These are phyloP conservation scores for Aspergillus hiratsukae DNA, from an alignment of 2,329 filamentous ascomycete genomes.

Conservation along the genomic window DNA sequence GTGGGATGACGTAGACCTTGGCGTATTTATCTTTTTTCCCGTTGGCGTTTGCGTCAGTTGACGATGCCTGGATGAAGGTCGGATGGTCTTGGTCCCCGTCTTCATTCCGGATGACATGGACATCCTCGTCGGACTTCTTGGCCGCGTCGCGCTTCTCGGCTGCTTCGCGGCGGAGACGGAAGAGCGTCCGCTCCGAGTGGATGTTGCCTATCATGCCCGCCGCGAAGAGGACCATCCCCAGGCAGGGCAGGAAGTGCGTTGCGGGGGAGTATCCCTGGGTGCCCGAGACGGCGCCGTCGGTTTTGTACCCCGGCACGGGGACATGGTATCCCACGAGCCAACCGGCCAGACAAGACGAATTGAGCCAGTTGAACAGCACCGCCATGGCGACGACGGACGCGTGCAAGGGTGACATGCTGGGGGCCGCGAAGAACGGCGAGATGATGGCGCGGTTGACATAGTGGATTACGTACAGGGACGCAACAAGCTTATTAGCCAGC, in stretches of 20 bases:
- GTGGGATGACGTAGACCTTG: conserved; percentile 82
- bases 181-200: conserved; percentile 83
- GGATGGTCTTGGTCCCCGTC: conserved; percentile 18
- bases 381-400: conserved; percentile 61
- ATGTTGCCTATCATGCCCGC: conserved; percentile 75
- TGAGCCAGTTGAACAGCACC: conserved; percentile 70
- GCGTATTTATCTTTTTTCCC: conserved; percentile 52
- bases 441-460: conserved; percentile 87
- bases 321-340: conserved; percentile 80
- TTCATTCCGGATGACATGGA: not conserved
- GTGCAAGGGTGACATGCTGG: conserved; percentile 90
- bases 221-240: conserved; percentile 72
- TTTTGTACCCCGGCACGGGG: conserved; percentile 14
- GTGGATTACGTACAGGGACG: conserved; percentile 62
- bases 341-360: conserved; percentile 70
- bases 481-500: conserved; percentile 32
- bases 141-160: conserved; percentile 42
- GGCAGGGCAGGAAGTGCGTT: conserved; percentile 39
- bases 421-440: conserved; percentile 72
- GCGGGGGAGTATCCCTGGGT: conserved; percentile 5
- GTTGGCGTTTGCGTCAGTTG: conserved; percentile 11
- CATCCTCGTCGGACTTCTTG: conserved; percentile 42
- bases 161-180: conserved; percentile 75
- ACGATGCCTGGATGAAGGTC: not conserved
- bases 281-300: conserved; percentile 9